Base-by-base conservation (phyloP, 495 filamentous ascomycete species). In the Penicillium malachiteum region DNA sequence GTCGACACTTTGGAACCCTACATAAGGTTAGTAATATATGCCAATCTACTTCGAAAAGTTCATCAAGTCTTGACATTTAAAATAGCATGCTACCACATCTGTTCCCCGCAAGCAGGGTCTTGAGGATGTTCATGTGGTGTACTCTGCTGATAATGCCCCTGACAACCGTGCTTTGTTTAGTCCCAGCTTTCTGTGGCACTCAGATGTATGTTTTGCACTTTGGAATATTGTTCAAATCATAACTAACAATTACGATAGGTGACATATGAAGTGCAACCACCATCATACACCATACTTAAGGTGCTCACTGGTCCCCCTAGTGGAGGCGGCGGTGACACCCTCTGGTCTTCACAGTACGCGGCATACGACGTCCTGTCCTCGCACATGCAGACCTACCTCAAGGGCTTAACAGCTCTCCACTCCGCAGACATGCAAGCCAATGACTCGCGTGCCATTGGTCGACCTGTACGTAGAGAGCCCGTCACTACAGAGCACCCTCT, bases 261-360 rank as follows among this genome's bases (percentile, higher is more conserved):
- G 8, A 87, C 87, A 0, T 90, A 89, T 50, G 89, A 92, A 66
- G 69, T 86, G 34, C 88, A 91, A 62, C 87, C 89, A n/a, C 88
- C 87, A 2, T 87, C 84, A 3, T 89, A 89, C 63, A 91, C 88
- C 6, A 82, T 84, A 5, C 74, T 91, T 34, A 88, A 87, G 45
- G 67, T 91, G 1, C 76, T 91, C 1, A 81, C 81, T 1, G 87
- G 86, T 0, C 88, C 88, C 7, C 79, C 85, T 2, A 71, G 74
- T 5, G 85, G 84, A 9, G 87, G 85, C 8, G 88, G 88, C 21
- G 88, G 88, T 39, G 89, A 91, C 56, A 92, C 88, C 0, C 81
- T 84, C 9, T 91, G 87, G 87, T 80, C 83, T 0, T 88, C 85
- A 3, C 86, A 89, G 55, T 88, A 87, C 51, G 87, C 81, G 3